Evolutionary conservation across 441 rosid species (phyloP), one percentile per base, ranked within the genome.

Genomic region (Daphne laureola): DNA sequence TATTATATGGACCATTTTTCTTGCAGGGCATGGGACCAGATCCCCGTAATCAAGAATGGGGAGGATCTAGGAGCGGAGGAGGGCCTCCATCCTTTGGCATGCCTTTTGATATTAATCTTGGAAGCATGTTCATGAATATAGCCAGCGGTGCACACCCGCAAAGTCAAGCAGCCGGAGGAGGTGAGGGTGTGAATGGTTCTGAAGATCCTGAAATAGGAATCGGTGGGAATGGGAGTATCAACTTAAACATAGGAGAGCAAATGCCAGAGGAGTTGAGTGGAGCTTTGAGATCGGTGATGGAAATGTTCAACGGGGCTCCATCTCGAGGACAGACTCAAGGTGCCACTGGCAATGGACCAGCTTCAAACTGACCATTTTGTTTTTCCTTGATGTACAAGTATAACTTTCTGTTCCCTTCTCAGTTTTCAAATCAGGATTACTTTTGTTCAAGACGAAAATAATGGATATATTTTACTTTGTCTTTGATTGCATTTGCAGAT

Each of bases 211-310:
- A 49, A 47, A 70, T 66, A 60, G 68, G 77, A 66, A 3, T 63
- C 0, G 83, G 76, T 18, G 83, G 78, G 47, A 82, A 75, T 18
- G 83, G 78, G 47, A 82, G 71, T 55, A 14, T 75, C 31, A 72
- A 64, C 51, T 58, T n/a, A 63, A 31, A 31, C 38, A 31, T 31
- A 7, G 38, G 38, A 62, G 78, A 71, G 52, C 65, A 63, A 58
- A 66, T 80, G 66, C 87, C 96, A 0, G 84, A 72, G 46, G 90
- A 86, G 42, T 36, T 89, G 17, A 64, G 76, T 0, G 87, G 80
- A 38, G 87, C 89, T 13, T 64, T 86, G 64, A 74, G 79, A 59
- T 83, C 90, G 17, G 49, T 81, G 73, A 86, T 88, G 91, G 80
- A 67, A 36, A 78, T 83, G 86, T 78, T 88, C 57, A 66, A 85